Conservation (phyloP, 768 basidiomycete species). For the Kondoa malvinella region DNA sequence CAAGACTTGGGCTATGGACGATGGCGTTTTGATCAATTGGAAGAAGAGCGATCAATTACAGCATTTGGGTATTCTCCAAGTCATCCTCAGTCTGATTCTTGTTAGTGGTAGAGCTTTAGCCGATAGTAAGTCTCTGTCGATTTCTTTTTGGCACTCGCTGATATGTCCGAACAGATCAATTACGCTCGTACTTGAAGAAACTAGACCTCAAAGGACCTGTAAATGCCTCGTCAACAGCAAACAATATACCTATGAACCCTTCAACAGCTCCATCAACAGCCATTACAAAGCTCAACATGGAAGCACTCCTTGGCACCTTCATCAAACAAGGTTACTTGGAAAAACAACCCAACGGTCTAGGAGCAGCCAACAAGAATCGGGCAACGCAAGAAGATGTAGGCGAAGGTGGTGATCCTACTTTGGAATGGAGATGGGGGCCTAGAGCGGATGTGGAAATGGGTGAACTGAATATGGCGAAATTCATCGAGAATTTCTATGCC, state of each 20-base stretch:
- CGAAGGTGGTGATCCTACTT: conserved; percentile 36
- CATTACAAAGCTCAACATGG: conserved; percentile 40
- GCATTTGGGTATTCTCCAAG: conserved; percentile 53
- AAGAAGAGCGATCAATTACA: conserved; percentile 48
- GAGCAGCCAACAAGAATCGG: conserved; percentile 38
- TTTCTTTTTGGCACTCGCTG: not conserved
- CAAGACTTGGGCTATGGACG: not conserved
- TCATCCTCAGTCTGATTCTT: conserved; percentile 67
- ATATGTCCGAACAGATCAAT: conserved; percentile 41
- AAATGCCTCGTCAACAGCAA: no score
- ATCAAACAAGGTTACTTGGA: conserved; percentile 65
- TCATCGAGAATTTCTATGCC: conserved; percentile 69
- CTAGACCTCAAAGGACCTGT: conserved; percentile 49
- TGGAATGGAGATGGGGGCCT: conserved; percentile 82
- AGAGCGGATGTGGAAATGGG: conserved; percentile 66
- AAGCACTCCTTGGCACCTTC: conserved; percentile 49
- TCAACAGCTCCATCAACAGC: conserved; percentile 29
- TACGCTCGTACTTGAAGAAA: conserved; percentile 51
- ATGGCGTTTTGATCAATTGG: conserved; percentile 45
- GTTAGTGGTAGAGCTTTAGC: conserved; percentile 54
- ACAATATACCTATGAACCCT: conserved; percentile 36
- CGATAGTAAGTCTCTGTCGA: conserved; percentile 45
- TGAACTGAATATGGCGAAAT: conserved; percentile 54
- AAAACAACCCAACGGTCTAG: conserved; percentile 32
- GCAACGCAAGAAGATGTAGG: conserved; percentile 33